Evolutionary conservation across 495 filamentous ascomycete species (phyloP), one percentile per base, ranked within the genome.

Genomic region (Neurospora sp.): DNA sequence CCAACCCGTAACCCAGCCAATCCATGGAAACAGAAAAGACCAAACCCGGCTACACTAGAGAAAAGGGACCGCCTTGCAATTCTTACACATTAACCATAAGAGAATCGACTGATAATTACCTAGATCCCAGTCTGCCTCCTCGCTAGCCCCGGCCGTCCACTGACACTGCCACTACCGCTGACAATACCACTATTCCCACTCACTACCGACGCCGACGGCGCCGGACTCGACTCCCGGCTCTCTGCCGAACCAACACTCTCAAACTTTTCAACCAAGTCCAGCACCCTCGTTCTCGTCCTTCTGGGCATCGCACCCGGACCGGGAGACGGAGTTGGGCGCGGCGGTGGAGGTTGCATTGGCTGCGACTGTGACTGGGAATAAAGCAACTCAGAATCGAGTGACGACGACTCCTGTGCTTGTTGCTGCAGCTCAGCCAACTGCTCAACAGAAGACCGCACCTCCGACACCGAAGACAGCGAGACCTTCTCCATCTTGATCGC

Each of bases 221-320:
- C 39, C 38, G 81, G 80, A 41, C 80, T 81, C 16, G 71, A 74
- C 0, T 74, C 73, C 0, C 81, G 80, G 40, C 81, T 84, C 82
- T 61, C 78, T 71, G 69, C 71, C 76, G 46, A 53, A 1, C 46
- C 20, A 73, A 79, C 77, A 61, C 27, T 61, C 53, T 86, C 84
- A 46, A 86, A 76, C 70, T 77, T 82, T 77, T 86, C 79, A 39
- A 86, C 83, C 81, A 86, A 84, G 39, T 81, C 80, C n/a, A 82
- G 74, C n/a, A 86, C 84, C 35, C 81, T 71, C 2, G 82, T 82
- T 39, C 77, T 71, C 11, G 81, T 77, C 73, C 83, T 61, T 4
- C 12, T 61, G 27, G 53, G 53, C 31, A 61, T 12, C 27, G 22
- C 53, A 61, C 53, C 53, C 14, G 53, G 53, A 31, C 53, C 53